Evolutionary conservation across 2,329 filamentous ascomycete genomes (phyloP), one percentile per base, ranked within the genome.

Genomic region (Fusarium globosum): DNA sequence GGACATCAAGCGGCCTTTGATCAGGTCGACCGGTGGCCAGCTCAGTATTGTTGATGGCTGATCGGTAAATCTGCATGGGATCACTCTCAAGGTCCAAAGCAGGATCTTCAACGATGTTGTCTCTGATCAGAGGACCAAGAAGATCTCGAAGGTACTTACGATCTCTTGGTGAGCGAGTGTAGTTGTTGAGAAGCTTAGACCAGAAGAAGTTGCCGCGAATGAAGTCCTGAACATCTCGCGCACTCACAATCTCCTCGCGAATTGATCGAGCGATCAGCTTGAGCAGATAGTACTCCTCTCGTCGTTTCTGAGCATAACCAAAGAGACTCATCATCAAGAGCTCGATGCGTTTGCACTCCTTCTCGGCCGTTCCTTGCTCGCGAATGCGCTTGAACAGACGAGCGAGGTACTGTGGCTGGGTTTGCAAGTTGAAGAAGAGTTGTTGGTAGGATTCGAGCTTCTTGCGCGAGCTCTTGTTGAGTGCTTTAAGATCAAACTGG

Each of bases 371-470:
- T 46, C 93, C 94, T 76, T 94, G 89, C 82, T 97, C 94, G 36
- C 95, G 91, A 36, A 98, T 85, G 48, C 92, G 90, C 80, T 91
- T 92, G 87, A 98, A 98, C 4, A 98, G 87, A 18, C 95, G 90
- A 35, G 95, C 94, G 46, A 99, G 89, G 79, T 99, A 99, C 72
- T 97, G 94, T 7, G 96, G 94, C 78, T 99, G 97, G 1, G 96
- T 99, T 81, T 99, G 96, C 8, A 99, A 89, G 69, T 95, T 92
- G 86, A 99, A 98, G 85, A 99, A 99, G 20, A 99, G 89, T 79
- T 98, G 95, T 82, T 99, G 97, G 81, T 99, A 99, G 30, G 94
- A 94, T 77, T 98, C 96, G 2, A 99, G 89, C 87, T 98, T 99
- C 83, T 94, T 94, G 72, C 96, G 89, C 3, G 96, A 98, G 78